Percentiles rank a stretch among this genome's conserved stretches.
Conservation (phyloP, 202 grass and related monocot species). For the Dendrocalamus latiflorus region DNA sequence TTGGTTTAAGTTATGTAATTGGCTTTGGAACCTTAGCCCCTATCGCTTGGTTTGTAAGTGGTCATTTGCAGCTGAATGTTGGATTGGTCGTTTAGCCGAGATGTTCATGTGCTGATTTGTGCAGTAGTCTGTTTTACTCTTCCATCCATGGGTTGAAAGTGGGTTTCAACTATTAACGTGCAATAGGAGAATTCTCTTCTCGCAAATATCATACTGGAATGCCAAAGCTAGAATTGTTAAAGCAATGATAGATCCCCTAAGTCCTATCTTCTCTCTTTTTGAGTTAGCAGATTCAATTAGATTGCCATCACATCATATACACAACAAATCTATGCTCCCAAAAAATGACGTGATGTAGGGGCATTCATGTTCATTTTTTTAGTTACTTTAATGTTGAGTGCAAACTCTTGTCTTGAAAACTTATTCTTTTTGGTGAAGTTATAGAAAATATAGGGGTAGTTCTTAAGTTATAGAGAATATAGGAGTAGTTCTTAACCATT, state of each 20-base stretch:
- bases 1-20: neutral
- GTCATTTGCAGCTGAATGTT: slow-evolving; percentile 16
- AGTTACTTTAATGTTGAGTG: slow-evolving; percentile 12
- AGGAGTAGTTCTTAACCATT: slow-evolving; percentile 20
- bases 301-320: slow-evolving; percentile 32
- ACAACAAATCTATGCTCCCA: slow-evolving; percentile 23
- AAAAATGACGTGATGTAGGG: slow-evolving; percentile 13
- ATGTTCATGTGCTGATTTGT: neutral
- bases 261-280: slow-evolving; percentile 8
- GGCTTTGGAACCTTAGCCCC: neutral
- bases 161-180: slow-evolving; percentile 9
- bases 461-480: too few relatives aligned
- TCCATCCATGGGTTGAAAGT: neutral
- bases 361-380: slow-evolving; percentile 16
- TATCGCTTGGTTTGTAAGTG: neutral
- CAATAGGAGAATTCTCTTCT: slow-evolving; percentile 4
- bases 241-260: slow-evolving; percentile 4
- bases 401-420: neutral
- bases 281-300: slow-evolving; percentile 16
- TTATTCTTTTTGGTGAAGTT: slow-evolving; percentile 12
- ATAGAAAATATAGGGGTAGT: neutral
- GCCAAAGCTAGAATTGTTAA: slow-evolving; percentile 21
- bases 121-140: slow-evolving; percentile 1
- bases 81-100: neutral
- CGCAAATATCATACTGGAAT: slow-evolving; percentile 16